Conservation (phyloP, 2,329 filamentous ascomycete genomes). For the Teratosphaeriaceae sp. region DNA sequence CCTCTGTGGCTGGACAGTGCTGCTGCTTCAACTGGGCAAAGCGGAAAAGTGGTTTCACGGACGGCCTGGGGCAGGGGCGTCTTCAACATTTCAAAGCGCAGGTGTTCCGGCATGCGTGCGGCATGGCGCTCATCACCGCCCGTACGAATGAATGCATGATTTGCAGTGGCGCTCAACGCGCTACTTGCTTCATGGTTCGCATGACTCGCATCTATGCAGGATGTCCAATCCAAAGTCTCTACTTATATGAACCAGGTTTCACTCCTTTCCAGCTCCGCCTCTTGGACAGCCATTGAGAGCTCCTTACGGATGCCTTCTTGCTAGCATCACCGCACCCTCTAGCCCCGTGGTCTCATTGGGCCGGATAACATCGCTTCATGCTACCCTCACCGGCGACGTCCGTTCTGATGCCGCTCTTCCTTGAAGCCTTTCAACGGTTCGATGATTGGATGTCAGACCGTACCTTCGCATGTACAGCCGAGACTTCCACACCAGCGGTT, state of each 20-base stretch:
- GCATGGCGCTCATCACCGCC: neutral
- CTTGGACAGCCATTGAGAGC: neutral
- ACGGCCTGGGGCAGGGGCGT: neutral
- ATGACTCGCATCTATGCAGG: too few species aligned
- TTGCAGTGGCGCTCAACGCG: conserved; percentile 6
- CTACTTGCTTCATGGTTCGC: conserved; percentile 6
- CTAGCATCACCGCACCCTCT: neutral
- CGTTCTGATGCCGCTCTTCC: too few species aligned
- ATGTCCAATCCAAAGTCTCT: too few species aligned
- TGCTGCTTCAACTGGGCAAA: neutral
- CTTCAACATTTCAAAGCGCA: conserved; percentile 6
- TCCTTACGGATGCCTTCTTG: neutral
- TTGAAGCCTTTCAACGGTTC: too few species aligned
- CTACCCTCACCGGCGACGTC: too few species aligned
- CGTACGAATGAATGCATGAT: neutral
- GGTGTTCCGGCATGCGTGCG: conserved; percentile 5
- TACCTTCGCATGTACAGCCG: neutral
- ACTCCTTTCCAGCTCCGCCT: too few species aligned
- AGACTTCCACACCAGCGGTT: neutral
- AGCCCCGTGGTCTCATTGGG: too few species aligned
- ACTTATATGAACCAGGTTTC: too few species aligned
- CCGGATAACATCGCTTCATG: too few species aligned
- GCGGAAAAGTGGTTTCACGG: neutral
- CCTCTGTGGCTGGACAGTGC: too few species aligned
- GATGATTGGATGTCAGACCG: too few species aligned